Conservation (phyloP, 148 eudicot genomes). For the Amaranthus palmeri region DNA sequence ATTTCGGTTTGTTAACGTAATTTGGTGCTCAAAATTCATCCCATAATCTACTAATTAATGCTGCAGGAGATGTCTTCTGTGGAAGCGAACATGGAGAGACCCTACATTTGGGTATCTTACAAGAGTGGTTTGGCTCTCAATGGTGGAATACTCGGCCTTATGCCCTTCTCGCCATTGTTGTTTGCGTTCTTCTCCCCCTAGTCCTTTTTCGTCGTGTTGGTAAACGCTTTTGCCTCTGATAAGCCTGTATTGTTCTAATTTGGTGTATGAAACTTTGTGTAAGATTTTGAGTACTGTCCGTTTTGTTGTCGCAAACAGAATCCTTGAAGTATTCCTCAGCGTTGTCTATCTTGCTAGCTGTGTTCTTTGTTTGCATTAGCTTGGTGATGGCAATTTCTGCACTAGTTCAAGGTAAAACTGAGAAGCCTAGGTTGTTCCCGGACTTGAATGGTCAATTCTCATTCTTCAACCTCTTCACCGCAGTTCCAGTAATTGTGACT, state of each 20-base stretch:
- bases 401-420: conserved; percentile 51
- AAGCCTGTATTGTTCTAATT: no score
- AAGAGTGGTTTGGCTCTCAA: conserved; percentile 81
- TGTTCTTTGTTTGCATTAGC: conserved; percentile 79
- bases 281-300: no score
- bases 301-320: conserved; percentile 34
- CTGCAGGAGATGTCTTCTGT: conserved; percentile 85
- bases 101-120: conserved; percentile 66
- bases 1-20: no score
- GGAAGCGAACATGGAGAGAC: conserved; percentile 54
- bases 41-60: background rate
- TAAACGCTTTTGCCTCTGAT: conserved; percentile 18
- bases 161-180: conserved; percentile 48
- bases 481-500: conserved; percentile 83
- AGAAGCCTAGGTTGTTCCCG: conserved; percentile 55
- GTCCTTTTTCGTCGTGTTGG: conserved; percentile 75
- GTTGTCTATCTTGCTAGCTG: conserved; percentile 68
- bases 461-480: conserved; percentile 85
- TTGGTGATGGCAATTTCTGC: conserved; percentile 70
- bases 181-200: conserved; percentile 69
- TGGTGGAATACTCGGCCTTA: conserved; percentile 82
- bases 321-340: conserved; percentile 84
- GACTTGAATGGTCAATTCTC: conserved; percentile 42
- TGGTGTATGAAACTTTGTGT: background rate
- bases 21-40: no score